These are phyloP conservation scores for Medicago truncatula DNA, from an alignment of 306 rosid genomes.

Conservation along the genomic window MtrunA17r5.0-ANR NC_053046.1:26266501-26267000, in stretches of 20 bases:
- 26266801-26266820: background rate
- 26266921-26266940: slow-evolving; percentile 52
- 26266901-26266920: slow-evolving; percentile 53
- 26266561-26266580: slow-evolving; percentile 3
- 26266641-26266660: slow-evolving; percentile 27
- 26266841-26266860: slow-evolving; percentile 60
- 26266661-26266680: slow-evolving; percentile 30
- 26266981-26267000: slow-evolving; percentile 34
- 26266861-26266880: slow-evolving; percentile 58
- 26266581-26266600: slow-evolving; percentile 13
- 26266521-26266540: background rate
- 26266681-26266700: slow-evolving; percentile 30
- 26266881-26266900: slow-evolving; percentile 56
- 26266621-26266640: slow-evolving; percentile 14
- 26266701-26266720: slow-evolving; percentile 39
- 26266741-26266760: slow-evolving; percentile 54
- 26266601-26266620: slow-evolving; percentile 28
- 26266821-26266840: slow-evolving; percentile 47
- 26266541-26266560: slow-evolving; percentile 18
- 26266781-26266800: slow-evolving; percentile 56
- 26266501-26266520: slow-evolving; percentile 87
- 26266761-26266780: slow-evolving; percentile 35
- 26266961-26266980: slow-evolving; percentile 72
- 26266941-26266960: slow-evolving; percentile 56
- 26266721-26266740: slow-evolving; percentile 65